Base-by-base conservation (phyloP, 2,329 filamentous ascomycete genomes). In the Xylariaceae sp. region DNA sequence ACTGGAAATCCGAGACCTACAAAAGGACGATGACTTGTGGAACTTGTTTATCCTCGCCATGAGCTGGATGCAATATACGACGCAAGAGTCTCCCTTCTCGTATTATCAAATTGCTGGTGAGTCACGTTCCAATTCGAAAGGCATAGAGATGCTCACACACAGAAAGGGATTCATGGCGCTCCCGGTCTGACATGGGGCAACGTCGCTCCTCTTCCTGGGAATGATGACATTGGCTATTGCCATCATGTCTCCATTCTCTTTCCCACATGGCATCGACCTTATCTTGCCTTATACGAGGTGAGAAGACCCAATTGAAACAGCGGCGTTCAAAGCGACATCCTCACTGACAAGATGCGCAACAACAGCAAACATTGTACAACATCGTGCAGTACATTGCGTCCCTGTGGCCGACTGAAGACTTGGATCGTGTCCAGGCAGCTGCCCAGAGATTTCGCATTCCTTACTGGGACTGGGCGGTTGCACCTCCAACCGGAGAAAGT, bases 261-360 rank as follows among this genome's bases (percentile, higher is more conserved):
- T 71, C 84, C 88, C 45, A 82, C 86, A 45, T 95, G 91, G 91
- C 91, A 96, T 77, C 83, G 91, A 53, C 88, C 90, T 0, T 95
- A 93, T 72, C 77, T 94, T 60, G 81, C 79, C 35, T 72, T 85
- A 54, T 83, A 82, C 59, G 82, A 85, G 77, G 82, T 82, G 69
- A 56, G 69, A 59, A 56, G 11, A 48, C 41, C 50, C 8, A 37
- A 37, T 37, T 35, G 18, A 8, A 13, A 11, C 9, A 8, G 2
- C n/a, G 13, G 44, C 30, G 23, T 15, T 5, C 1, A 41, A 10
- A n/a, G 50, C 35, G 4, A 50, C 45, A 45, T 18, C 13, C 2
- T 15, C 17, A 37, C 57, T 60, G 35, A 57, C 54, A 37, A 37
- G 15, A 23, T 18, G 2, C 18, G 8, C 41, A 13, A 4, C 30